Conservation (phyloP, 192 early-diverging fungal species). For the Radiomyces spectabilis region DNA sequence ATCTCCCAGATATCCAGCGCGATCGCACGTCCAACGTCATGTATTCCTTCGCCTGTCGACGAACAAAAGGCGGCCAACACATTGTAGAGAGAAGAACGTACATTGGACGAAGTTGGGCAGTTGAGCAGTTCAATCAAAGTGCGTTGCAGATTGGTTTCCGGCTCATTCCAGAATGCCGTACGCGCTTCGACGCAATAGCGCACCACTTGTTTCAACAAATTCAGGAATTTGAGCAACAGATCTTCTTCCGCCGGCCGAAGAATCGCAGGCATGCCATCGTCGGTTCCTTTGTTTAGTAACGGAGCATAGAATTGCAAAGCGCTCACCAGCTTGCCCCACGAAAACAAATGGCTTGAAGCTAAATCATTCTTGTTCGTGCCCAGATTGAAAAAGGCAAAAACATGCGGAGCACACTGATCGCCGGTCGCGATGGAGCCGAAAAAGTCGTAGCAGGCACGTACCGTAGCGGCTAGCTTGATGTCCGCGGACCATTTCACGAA, state of each 20-base stretch:
- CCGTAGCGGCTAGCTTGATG: slow-evolving; percentile 49
- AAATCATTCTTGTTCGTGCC: slow-evolving; percentile 27
- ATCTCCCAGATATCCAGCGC: slow-evolving; percentile 71
- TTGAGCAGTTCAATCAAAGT: slow-evolving; percentile 74
- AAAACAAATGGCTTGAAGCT: slow-evolving; percentile 46
- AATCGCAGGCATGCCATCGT: slow-evolving; percentile 14
- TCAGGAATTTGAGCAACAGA: slow-evolving; percentile 70
- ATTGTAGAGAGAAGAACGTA: slow-evolving; percentile 78
- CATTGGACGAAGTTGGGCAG: slow-evolving; percentile 61
- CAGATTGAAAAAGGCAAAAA: slow-evolving; percentile 47
- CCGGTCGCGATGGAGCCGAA: slow-evolving; percentile 81
- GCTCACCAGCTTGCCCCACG: slow-evolving; percentile 75
- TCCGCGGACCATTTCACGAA: slow-evolving; percentile 61
- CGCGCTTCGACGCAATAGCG: slow-evolving; percentile 69
- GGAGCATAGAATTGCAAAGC: slow-evolving; percentile 63
- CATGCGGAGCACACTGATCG: slow-evolving; percentile 50
- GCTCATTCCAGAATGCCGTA: slow-evolving; percentile 53
- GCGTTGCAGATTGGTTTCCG: slow-evolving; percentile 55
- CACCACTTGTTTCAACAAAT: slow-evolving; percentile 69
- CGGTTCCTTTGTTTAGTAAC: slow-evolving; percentile 14
- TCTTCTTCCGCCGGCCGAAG: slow-evolving; percentile 69
- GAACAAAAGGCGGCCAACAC: slow-evolving; percentile 80
- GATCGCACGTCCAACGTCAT: slow-evolving; percentile 44
- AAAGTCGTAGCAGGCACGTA: slow-evolving; percentile 73
- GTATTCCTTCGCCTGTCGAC: slow-evolving; percentile 31